Conservation (phyloP, 441 rosid genomes). For the Adansonia grandidieri region DNA sequence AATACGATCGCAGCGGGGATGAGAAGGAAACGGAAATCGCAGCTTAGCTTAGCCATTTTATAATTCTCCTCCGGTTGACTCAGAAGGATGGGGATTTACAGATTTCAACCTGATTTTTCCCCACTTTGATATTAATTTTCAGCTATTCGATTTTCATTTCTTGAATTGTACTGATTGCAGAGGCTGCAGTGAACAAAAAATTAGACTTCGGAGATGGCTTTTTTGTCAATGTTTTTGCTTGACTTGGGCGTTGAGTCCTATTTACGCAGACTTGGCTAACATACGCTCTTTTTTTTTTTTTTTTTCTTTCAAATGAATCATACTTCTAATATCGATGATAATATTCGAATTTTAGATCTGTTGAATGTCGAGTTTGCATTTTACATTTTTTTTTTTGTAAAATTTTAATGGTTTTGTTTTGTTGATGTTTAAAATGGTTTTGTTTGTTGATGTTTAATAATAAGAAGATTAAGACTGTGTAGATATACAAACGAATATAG, state of each 20-base stretch:
- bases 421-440: too few relatives aligned
- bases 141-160: constrained; percentile 2
- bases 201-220: not conserved
- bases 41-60: constrained; percentile 29
- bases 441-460: too few relatives aligned
- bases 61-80: not conserved
- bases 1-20: constrained; percentile 74
- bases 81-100: not conserved
- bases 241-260: not conserved
- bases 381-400: too few relatives aligned
- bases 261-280: constrained; percentile 8
- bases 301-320: not conserved
- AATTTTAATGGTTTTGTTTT: too few relatives aligned
- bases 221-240: not conserved
- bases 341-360: too few relatives aligned
- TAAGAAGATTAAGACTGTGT: too few relatives aligned
- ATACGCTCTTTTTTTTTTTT: not conserved
- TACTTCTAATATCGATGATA: too few relatives aligned
- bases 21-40: constrained; percentile 83
- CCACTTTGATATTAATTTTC: constrained; percentile 1
- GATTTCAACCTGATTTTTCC: not conserved
- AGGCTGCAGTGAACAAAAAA: not conserved
- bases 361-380: too few relatives aligned
- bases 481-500: too few relatives aligned
- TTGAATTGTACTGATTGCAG: not conserved